phyloP scores from a whole-genome alignment of 768 basidiomycete genomes.

The Rhizopogon sp. region DNA sequence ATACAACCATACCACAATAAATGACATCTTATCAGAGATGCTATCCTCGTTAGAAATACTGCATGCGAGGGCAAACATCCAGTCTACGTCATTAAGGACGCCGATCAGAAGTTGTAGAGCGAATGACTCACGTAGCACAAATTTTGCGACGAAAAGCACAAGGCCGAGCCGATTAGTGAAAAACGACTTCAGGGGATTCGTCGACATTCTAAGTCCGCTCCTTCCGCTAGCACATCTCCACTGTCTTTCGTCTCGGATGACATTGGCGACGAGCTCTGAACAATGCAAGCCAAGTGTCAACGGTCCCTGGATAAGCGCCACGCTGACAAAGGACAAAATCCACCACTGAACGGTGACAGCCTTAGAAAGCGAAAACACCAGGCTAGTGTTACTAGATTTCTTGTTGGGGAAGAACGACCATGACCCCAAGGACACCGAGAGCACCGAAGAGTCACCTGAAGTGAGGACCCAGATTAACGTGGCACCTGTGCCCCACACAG shows the following conservation, averaged over 20 bases:
- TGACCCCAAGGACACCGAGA: neutral
- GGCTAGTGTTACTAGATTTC: conserved; percentile 7
- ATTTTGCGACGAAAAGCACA: conserved; percentile 15
- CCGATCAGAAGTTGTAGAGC: neutral
- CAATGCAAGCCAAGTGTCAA: conserved; percentile 25
- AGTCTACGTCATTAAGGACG: conserved; percentile 13
- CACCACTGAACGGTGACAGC: conserved; percentile 17
- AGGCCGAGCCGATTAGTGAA: conserved; percentile 15
- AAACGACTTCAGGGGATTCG: conserved; percentile 17
- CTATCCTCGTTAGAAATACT: conserved; percentile 7
- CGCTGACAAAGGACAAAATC: conserved; percentile 19
- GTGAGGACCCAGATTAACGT: neutral
- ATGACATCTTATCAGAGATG: too few relatives aligned
- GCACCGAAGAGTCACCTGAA: neutral
- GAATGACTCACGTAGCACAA: conserved; percentile 20
- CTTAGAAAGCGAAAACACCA: conserved; percentile 13
- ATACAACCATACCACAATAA: conserved; percentile 8
- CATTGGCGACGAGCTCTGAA: conserved; percentile 22
- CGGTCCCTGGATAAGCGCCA: conserved; percentile 22
- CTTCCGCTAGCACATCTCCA: conserved; percentile 19
- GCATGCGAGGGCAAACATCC: conserved; percentile 27
- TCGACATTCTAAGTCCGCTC: conserved; percentile 12
- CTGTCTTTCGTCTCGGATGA: conserved; percentile 21
- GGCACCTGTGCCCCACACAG: conserved; percentile 17
- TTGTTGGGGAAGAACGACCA: conserved; percentile 24